These are phyloP conservation scores for Clitopilus passeckerianus DNA, from an alignment of 768 basidiomycete genomes.

Conservation along the genomic window DNA sequence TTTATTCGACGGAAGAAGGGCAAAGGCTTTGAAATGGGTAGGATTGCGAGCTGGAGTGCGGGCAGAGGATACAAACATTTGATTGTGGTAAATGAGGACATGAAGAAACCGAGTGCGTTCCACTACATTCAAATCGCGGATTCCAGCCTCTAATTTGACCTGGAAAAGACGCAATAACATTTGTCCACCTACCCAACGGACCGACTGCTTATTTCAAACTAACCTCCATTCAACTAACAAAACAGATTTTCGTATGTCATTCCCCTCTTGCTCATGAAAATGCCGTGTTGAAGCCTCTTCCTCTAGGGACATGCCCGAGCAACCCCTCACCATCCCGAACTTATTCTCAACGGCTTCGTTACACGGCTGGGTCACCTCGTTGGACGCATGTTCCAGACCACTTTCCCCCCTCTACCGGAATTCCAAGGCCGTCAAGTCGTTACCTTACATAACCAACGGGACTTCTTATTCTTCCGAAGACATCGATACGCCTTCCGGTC, in stretches of 20 bases:
- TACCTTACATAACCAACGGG: constrained; percentile 94
- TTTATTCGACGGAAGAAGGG: constrained; percentile 84
- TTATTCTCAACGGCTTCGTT: constrained; percentile 91
- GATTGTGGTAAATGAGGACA: constrained; percentile 93
- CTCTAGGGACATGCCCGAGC: constrained; percentile 87
- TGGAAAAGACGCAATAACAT: constrained; percentile 79
- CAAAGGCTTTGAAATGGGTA: constrained; percentile 85
- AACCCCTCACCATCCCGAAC: constrained; percentile 90
- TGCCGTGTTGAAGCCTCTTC: not conserved
- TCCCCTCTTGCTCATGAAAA: not conserved
- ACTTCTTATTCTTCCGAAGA: constrained; percentile 95
- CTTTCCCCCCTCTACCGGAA: constrained; percentile 92
- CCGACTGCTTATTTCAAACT: constrained; percentile 96
- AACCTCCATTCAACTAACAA: constrained; percentile 79
- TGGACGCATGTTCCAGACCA: constrained; percentile 93
- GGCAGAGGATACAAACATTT: constrained; percentile 85
- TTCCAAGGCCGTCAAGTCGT: constrained; percentile 97
- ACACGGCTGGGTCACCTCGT: constrained; percentile 91
- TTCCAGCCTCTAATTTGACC: not conserved
- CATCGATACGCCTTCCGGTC: constrained; percentile 94
- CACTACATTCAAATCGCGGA: too few relatives aligned
- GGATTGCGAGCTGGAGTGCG: constrained; percentile 91
- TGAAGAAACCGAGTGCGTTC: constrained; percentile 83
- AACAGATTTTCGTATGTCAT: constrained; percentile 72
- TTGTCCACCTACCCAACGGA: constrained; percentile 86